Percentiles rank a stretch among this genome's conserved stretches.
These are phyloP conservation scores for Goffeauzyma gilvescens DNA, from an alignment of 768 basidiomycete genomes.

Conservation along the genomic window DNA sequence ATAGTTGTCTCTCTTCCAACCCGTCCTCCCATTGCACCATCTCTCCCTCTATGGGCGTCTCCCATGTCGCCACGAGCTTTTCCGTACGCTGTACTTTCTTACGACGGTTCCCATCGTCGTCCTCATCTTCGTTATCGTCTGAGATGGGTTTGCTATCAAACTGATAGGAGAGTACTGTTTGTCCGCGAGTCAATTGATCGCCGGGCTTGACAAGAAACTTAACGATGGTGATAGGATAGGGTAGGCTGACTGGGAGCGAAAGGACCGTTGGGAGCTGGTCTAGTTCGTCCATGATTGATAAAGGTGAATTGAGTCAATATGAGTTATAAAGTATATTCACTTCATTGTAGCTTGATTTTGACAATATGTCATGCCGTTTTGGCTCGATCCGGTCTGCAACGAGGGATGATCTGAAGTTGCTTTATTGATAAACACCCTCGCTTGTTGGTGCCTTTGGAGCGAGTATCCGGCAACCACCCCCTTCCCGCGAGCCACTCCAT, in stretches of 20 bases:
- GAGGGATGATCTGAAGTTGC: too few relatives aligned
- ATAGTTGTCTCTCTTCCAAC: conserved; percentile 12
- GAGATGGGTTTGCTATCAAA: conserved; percentile 40
- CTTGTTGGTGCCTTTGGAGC: too few relatives aligned
- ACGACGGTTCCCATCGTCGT: not conserved
- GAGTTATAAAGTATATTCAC: too few relatives aligned
- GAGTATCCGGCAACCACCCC: too few relatives aligned
- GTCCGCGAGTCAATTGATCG: conserved; percentile 45
- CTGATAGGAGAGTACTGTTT: conserved; percentile 54
- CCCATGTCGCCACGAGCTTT: conserved; percentile 75
- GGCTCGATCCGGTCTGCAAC: too few relatives aligned
- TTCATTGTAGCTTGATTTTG: too few relatives aligned
- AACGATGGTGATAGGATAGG: conserved; percentile 68
- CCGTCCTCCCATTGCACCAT: conserved; percentile 44
- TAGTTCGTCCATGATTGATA: too few relatives aligned
- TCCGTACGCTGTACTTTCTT: conserved; percentile 26
- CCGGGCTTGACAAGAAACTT: conserved; percentile 42
- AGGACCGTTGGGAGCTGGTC: conserved; percentile 47
- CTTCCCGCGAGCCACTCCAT: too few relatives aligned
- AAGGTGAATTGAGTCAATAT: too few relatives aligned
- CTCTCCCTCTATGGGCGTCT: conserved; percentile 62
- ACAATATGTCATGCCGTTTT: too few relatives aligned
- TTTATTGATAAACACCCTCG: too few relatives aligned
- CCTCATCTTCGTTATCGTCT: not conserved
- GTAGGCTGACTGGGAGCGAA: conserved; percentile 53